Percentiles rank a stretch among this genome's conserved stretches.
Conservation (phyloP, 805 yeast genomes). For the Candida coquimbonensis region DNA sequence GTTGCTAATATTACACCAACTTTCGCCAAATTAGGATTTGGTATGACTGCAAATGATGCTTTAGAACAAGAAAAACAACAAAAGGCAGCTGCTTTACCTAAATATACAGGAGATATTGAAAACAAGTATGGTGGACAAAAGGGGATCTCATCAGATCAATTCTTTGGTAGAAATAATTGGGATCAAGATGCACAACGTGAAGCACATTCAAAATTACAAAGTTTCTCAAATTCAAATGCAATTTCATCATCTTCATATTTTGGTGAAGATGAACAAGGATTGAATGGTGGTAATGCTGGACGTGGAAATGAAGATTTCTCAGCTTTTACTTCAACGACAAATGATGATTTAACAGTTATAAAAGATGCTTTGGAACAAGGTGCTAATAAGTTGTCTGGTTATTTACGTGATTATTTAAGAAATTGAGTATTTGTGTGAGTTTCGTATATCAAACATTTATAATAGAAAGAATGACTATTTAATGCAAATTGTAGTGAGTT, state of each 20-base stretch:
- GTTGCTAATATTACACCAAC: conserved; percentile 52
- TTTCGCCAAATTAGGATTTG: conserved; percentile 82
- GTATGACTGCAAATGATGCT: conserved; percentile 69
- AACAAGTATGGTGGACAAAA: conserved; percentile 81
- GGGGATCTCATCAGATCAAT: conserved; percentile 93
- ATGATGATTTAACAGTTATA: conserved; percentile 81
- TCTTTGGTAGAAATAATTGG: conserved; percentile 80
- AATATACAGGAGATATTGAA: conserved; percentile 69
- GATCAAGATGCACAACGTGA: conserved; percentile 74
- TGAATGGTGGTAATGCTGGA: conserved; percentile 28
- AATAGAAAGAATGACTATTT: neutral
- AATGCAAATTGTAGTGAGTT: neutral
- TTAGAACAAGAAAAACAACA: conserved; percentile 35
- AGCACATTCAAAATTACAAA: conserved; percentile 73
- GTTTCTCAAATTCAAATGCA: conserved; percentile 79
- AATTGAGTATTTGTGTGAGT: conserved; percentile 13
- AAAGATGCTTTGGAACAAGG: conserved; percentile 93
- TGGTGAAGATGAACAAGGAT: conserved; percentile 65
- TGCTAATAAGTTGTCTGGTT: conserved; percentile 80
- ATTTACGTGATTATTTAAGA: conserved; percentile 78
- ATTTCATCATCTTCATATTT: conserved; percentile 91
- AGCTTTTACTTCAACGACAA: conserved; percentile 66
- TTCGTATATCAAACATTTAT: neutral
- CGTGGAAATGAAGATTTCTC: conserved; percentile 43
- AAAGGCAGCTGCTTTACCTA: conserved; percentile 45